Percentiles rank a stretch among this genome's conserved stretches.
Conservation (phyloP, 1,284 basidiomycete genomes). For the Porogramme epimiltina region DNA sequence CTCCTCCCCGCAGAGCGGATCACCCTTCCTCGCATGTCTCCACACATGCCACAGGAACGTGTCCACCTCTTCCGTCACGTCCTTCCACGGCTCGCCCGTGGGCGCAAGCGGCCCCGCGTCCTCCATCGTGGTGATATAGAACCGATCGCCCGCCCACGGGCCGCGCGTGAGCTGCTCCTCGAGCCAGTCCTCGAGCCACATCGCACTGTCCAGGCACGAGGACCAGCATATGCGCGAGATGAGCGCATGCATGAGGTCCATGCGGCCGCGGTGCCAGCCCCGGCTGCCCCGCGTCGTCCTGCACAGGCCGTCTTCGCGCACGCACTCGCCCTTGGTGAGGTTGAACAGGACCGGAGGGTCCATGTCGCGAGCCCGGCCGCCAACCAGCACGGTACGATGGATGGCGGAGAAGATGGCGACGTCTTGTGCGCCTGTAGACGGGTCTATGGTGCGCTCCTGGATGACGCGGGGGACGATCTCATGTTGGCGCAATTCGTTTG, state of each 20-base stretch:
- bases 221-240: neutral
- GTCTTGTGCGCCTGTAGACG: too few species aligned
- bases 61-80: conserved; percentile 13
- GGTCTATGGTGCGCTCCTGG: too few species aligned
- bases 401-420: too few species aligned
- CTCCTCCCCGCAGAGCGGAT: too few species aligned
- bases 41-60: conserved; percentile 3
- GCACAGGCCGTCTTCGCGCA: neutral
- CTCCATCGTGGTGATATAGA: neutral
- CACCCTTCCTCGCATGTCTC: neutral
- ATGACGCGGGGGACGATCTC: too few species aligned
- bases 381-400: too few species aligned
- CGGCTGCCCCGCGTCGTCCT: neutral
- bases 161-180: neutral
- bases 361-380: too few species aligned
- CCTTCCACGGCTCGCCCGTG: conserved; percentile 11
- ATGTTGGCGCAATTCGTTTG: too few species aligned
- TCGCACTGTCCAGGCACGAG: neutral
- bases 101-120: neutral
- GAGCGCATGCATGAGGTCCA: neutral
- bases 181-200: neutral
- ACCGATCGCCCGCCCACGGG: conserved; percentile 3
- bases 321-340: conserved; percentile 4
- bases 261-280: neutral
- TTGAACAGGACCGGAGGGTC: conserved; percentile 3